Conservation (phyloP, 73 alveolate genomes). For the Paramecium bursaria region DNA sequence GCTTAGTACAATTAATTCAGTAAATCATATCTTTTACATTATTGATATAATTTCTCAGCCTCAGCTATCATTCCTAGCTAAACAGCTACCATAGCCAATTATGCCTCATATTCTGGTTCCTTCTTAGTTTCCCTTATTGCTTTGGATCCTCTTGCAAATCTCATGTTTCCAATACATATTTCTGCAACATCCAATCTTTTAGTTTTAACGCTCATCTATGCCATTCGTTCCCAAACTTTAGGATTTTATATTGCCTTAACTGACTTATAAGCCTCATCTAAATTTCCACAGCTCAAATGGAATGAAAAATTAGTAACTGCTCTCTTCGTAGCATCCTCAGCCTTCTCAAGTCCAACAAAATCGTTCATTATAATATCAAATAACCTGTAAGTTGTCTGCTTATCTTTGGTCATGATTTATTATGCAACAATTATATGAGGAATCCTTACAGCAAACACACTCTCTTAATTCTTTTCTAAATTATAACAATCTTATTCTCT, state of each 20-base stretch:
- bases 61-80: conserved; percentile 96
- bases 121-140: conserved; percentile 98
- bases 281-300: conserved; percentile 93
- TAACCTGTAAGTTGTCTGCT: conserved; percentile 73
- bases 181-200: conserved; percentile 98
- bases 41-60: conserved; percentile 92
- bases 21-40: conserved; percentile 94
- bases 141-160: conserved; percentile 98
- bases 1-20: conserved; percentile 90
- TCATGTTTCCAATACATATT: conserved; percentile 98
- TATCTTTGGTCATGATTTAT: conserved; percentile 66
- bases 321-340: conserved; percentile 91
- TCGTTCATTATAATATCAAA: conserved; percentile 88
- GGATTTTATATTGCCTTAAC: conserved; percentile 94
- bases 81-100: conserved; percentile 98
- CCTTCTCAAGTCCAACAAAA: conserved; percentile 93
- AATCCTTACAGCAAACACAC: conserved; percentile 77
- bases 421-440: conserved; percentile 78
- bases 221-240: conserved; percentile 98
- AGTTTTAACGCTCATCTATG: conserved; percentile 97
- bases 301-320: conserved; percentile 94
- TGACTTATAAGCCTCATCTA: conserved; percentile 98
- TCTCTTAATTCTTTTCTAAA: conserved; percentile 83
- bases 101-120: conserved; percentile 96
- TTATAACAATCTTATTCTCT: conserved; percentile 83